A percentile compares a stretch with the other conserved stretches of the same genome.
Conservation (phyloP, 1,284 basidiomycete species). For the Amylostereum areolatum region DNA sequence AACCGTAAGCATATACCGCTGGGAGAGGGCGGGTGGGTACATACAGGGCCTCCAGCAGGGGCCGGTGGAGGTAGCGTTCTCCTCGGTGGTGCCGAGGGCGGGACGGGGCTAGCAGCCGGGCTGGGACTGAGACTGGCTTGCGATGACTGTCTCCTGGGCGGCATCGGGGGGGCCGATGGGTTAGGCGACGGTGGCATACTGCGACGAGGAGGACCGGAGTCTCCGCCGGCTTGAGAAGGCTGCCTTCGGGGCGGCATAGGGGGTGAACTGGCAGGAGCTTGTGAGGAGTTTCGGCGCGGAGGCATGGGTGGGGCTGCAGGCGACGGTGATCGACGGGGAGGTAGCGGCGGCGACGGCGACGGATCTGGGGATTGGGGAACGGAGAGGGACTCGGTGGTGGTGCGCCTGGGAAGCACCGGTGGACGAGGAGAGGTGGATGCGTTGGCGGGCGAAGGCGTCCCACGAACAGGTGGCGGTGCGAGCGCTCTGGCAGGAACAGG, state of each 20-base stretch:
- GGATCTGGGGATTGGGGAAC: no score
- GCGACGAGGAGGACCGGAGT: not conserved
- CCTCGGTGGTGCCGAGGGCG: not conserved
- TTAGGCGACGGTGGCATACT: not conserved
- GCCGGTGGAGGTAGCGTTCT: not conserved
- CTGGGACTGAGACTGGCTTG: not conserved
- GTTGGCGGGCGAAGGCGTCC: no score
- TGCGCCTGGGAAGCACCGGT: no score
- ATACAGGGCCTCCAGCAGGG: slow-evolving; percentile 1
- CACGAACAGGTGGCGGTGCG: no score
- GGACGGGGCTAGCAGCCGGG: not conserved
- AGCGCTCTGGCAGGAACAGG: slow-evolving; percentile 1
- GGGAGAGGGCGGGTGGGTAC: no score
- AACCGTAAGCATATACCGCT: not conserved
- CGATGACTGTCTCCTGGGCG: not conserved
- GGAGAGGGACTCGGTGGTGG: no score
- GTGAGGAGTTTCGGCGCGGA: not conserved
- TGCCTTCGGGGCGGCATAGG: not conserved
- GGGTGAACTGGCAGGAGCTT: not conserved
- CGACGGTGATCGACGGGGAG: no score
- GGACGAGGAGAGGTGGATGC: no score
- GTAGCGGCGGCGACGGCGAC: no score
- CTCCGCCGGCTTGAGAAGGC: not conserved
- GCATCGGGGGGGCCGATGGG: slow-evolving; percentile 1
- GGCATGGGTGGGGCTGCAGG: no score